Percentiles rank a stretch among this genome's conserved stretches.
These are phyloP conservation scores for Cerioporus squamosus DNA, from an alignment of 1,284 basidiomycete species.

Conservation along the genomic window DNA sequence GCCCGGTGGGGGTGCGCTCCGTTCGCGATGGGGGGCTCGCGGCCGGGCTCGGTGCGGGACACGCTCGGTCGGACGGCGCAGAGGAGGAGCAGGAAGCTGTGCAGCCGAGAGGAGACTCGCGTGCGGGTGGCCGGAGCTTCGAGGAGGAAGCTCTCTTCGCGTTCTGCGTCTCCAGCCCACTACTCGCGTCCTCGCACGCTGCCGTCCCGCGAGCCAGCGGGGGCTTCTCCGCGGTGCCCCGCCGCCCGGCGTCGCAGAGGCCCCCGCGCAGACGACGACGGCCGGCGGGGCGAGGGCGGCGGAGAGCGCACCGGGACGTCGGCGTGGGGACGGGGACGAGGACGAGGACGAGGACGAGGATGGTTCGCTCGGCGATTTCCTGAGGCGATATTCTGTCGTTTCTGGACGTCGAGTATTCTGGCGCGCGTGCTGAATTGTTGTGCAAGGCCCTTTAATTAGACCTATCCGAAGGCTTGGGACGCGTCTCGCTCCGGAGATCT, in stretches of 20 bases:
- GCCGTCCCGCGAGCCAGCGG: not conserved
- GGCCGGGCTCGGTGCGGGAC: not conserved
- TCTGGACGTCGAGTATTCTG: not conserved
- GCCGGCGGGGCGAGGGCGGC: not conserved
- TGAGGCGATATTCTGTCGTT: not conserved
- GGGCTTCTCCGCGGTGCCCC: not conserved
- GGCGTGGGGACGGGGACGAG: too few species aligned
- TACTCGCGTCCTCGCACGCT: not conserved
- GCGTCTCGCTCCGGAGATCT: not conserved
- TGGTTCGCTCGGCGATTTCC: not conserved
- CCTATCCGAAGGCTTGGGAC: not conserved
- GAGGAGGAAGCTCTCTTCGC: not conserved
- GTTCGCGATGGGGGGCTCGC: not conserved
- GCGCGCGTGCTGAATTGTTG: not conserved
- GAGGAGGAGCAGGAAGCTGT: not conserved
- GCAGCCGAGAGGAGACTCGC: not conserved
- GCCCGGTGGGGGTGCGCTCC: not conserved
- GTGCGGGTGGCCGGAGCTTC: not conserved
- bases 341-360: too few species aligned
- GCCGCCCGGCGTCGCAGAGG: not conserved
- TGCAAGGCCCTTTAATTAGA: conserved; percentile 1
- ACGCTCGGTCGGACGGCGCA: not conserved
- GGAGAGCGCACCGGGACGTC: not conserved
- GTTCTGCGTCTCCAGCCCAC: not conserved
- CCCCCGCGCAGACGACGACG: not conserved